These are phyloP conservation scores for Pseudozyma sp. DNA, from an alignment of 1,284 basidiomycete species.

Conservation along the genomic window DNA sequence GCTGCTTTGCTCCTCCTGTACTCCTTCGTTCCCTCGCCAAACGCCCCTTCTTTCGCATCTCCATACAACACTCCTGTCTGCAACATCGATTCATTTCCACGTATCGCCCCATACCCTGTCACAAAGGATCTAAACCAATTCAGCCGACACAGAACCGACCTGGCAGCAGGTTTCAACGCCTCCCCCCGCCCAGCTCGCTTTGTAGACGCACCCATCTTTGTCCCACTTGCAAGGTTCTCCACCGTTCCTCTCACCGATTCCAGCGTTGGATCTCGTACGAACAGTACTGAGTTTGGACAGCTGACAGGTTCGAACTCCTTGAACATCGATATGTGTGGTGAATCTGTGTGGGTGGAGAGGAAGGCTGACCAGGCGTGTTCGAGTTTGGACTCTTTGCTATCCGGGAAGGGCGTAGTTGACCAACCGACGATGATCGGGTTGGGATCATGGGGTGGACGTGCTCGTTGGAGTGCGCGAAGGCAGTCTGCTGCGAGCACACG, in stretches of 20 bases:
- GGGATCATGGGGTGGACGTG: not conserved
- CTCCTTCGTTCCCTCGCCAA: constrained; percentile 7
- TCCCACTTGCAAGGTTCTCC: constrained; percentile 37
- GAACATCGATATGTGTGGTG: not conserved
- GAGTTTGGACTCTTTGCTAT: constrained; percentile 20
- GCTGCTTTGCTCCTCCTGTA: constrained; percentile 23
- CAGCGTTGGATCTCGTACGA: not conserved
- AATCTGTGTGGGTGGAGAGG: not conserved
- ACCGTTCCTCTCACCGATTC: not conserved
- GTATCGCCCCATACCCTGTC: not conserved
- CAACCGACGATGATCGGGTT: constrained; percentile 9
- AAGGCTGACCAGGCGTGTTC: constrained; percentile 25
- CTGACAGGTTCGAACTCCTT: constrained; percentile 15
- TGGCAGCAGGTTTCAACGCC: constrained; percentile 26
- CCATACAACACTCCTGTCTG: constrained; percentile 4
- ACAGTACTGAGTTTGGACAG: constrained; percentile 30
- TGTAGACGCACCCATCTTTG: constrained; percentile 35
- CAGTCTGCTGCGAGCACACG: constrained; percentile 14
- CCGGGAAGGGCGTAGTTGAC: constrained; percentile 6
- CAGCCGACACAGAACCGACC: constrained; percentile 30
- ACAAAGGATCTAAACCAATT: constrained; percentile 18
- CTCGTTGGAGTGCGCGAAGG: constrained; percentile 14
- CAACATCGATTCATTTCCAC: not conserved
- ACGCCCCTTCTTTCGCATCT: constrained; percentile 26
- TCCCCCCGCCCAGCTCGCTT: constrained; percentile 7